A percentile compares a stretch with the other conserved stretches of the same genome.
phyloP scores from a whole-genome alignment of 176 grass and related monocot genomes.

The Tuctoria greenei region DNA sequence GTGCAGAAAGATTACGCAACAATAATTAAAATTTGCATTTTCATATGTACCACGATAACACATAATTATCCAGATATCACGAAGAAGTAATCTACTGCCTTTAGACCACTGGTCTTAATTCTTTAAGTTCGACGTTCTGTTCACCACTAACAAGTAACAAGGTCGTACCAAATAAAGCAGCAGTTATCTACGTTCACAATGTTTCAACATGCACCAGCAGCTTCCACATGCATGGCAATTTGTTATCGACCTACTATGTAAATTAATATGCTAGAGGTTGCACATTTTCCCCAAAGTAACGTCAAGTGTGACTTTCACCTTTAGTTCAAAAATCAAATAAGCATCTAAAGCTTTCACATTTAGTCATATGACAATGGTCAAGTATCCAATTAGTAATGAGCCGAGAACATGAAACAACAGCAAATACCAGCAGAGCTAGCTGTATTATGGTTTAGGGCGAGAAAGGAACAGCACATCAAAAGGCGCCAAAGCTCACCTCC shows the following conservation, averaged over 20 bases:
- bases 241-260: neutral
- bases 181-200: no score
- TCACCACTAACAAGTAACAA: no score
- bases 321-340: neutral
- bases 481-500: conserved; percentile 58
- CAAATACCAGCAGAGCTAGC: neutral
- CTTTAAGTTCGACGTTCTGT: no score
- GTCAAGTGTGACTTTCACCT: no score
- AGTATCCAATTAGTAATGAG: conserved; percentile 4
- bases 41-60: neutral
- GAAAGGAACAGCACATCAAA: neutral
- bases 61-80: neutral
- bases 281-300: no score
- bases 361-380: conserved; percentile 5
- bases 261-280: no score
- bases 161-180: no score
- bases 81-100: neutral
- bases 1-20: neutral
- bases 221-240: neutral
- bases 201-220: neutral
- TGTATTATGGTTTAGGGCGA: neutral
- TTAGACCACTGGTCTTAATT: neutral
- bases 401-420: neutral
- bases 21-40: neutral
- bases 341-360: conserved; percentile 3